Evolutionary conservation across 257 asterid genomes (phyloP), one percentile per base, ranked within the genome.

Genomic region (Phtheirospermum japonicum): DNA sequence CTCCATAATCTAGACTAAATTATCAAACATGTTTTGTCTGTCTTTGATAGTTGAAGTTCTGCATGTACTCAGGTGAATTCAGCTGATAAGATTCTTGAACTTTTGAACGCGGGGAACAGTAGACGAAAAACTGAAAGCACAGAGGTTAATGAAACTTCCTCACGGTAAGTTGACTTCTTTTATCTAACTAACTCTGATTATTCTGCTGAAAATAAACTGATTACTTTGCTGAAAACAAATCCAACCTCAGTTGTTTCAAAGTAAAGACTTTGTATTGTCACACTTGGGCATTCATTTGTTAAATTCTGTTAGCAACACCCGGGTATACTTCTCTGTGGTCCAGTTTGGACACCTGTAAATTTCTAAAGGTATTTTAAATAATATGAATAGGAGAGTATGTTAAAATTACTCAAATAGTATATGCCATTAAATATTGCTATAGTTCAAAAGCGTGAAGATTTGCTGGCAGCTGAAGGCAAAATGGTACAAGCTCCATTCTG

Each of bases 121-220:
- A 84, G 96, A 67, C 83, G 98, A 55, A 91, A 91, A 76, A 91
- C 98, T 13, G 96, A 91, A 73, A 86, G 88, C 80, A 91, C 96
- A 23, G 95, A 81, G 80, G 95, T 77, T 65, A 91, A 91, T 80
- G 81, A 73, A 81, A 88, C 96, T 72, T 91, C 98, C 34, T 91
- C 98, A 5, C 94, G 98, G 98, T 91, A 67, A 67, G 95, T 80
- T 49, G 72, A 32, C 71, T 66, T 61, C 57, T 32, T 64, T 39
- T 9, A 19, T 68, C 28, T 57, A 18, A 36, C 19, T 34, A 5
- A 43, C 12, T 43, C 50, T 2, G 6, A 43, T 43, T 11, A 43
- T 7, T 12, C 2, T 12, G 50, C 50, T 43, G 50, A 12, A 43
- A 12, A 7, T 9, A 34, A 9, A n/a, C 50, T 2, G 6, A 43